phyloP scores from a whole-genome alignment of 768 basidiomycete genomes.

The Scleroderma bovista region DNA sequence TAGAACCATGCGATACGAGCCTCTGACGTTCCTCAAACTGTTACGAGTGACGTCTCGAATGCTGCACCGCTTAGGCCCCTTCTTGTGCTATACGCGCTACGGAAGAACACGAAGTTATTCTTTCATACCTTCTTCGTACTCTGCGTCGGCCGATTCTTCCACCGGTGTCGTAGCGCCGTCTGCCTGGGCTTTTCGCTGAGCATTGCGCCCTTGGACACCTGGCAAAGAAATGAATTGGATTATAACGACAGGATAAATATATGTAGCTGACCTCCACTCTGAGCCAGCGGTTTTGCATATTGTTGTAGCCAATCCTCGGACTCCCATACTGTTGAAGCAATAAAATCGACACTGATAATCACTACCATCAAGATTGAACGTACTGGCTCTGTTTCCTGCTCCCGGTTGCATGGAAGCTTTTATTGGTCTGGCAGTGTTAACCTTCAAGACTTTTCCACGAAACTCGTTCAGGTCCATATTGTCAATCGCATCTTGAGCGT shows the following conservation, averaged over 20 bases:
- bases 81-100: background rate
- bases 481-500: slow-evolving; percentile 96
- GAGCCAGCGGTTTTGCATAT: slow-evolving; percentile 71
- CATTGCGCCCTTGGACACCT: slow-evolving; percentile 55
- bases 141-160: slow-evolving; percentile 26
- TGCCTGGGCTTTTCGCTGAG: slow-evolving; percentile 16
- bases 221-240: slow-evolving; percentile 2
- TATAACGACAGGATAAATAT: slow-evolving; percentile 3
- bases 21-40: too few relatives aligned
- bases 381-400: slow-evolving; percentile 74
- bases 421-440: slow-evolving; percentile 80
- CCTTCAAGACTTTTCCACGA: slow-evolving; percentile 69
- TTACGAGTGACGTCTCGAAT: too few relatives aligned
- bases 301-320: slow-evolving; percentile 89
- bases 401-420: slow-evolving; percentile 59
- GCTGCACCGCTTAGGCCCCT: too few relatives aligned
- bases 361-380: slow-evolving; percentile 23
- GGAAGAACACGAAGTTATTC: slow-evolving; percentile 37
- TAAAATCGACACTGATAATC: slow-evolving; percentile 1
- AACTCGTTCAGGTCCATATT: slow-evolving; percentile 97
- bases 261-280: slow-evolving; percentile 57
- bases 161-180: slow-evolving; percentile 13
- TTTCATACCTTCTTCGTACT: slow-evolving; percentile 58
- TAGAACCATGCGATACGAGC: too few relatives aligned
- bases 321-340: slow-evolving; percentile 71